Evolutionary conservation across 2,329 filamentous ascomycete species (phyloP).

Genomic region (Xylaria sp.): DNA sequence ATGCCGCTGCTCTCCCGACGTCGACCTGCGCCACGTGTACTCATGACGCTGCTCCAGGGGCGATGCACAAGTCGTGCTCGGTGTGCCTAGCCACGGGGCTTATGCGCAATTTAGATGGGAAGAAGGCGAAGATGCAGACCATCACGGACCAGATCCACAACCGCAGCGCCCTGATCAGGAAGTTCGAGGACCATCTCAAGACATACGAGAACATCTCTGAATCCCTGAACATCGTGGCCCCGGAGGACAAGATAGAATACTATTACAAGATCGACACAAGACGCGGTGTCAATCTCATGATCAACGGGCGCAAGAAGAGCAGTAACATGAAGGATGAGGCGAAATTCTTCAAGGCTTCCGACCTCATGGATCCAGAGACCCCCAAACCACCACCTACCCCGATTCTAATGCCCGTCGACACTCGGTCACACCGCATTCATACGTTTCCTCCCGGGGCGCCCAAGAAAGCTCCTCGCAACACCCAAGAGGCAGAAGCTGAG

Average conservation of each 20-base stretch:
- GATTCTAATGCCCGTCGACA: neutral
- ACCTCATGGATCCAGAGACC: neutral
- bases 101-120: neutral
- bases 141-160: neutral
- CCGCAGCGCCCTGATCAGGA: neutral
- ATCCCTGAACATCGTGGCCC: neutral
- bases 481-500: too few species aligned
- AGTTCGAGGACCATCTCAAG: conserved; percentile 1
- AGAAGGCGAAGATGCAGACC: neutral
- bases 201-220: neutral
- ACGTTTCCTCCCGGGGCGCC: too few species aligned
- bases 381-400: neutral
- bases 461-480: too few species aligned
- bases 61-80: neutral
- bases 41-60: neutral
- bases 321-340: neutral
- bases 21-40: neutral
- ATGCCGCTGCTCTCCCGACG: neutral
- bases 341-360: too few species aligned
- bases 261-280: neutral
- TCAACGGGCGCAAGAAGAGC: neutral
- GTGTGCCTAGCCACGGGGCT: neutral
- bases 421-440: too few species aligned
- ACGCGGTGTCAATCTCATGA: neutral
- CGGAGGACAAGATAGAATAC: neutral